Evolutionary conservation across 108 stramenopile genomes (phyloP).

Genomic region (Heterococcus sp.): DNA sequence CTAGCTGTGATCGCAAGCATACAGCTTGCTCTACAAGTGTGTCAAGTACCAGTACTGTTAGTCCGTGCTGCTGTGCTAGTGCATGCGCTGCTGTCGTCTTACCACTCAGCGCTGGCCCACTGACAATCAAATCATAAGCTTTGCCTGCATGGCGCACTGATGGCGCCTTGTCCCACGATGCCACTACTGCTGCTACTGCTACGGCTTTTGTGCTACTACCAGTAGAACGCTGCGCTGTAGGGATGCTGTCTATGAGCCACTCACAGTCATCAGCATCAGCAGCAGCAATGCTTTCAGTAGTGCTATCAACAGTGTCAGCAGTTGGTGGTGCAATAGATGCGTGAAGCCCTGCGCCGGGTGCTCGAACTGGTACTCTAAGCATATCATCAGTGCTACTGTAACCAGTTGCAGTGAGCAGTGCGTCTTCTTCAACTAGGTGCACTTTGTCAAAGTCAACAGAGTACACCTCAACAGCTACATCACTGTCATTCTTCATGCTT

Average conservation of each 20-base stretch:
- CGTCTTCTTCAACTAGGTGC: constrained; percentile 56
- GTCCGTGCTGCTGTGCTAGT: constrained; percentile 21
- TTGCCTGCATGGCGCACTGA: constrained; percentile 17
- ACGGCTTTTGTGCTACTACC: neutral
- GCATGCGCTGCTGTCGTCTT: constrained; percentile 18
- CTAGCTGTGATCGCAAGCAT: constrained; percentile 2
- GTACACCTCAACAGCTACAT: constrained; percentile 58
- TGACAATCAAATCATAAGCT: constrained; percentile 47
- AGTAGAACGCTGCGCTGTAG: neutral
- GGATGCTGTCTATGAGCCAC: neutral
- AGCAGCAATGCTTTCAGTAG: neutral
- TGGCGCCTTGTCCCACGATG: constrained; percentile 19
- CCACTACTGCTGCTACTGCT: neutral
- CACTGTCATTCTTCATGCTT: constrained; percentile 41
- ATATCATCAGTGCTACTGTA: constrained; percentile 41
- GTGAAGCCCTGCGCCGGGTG: constrained; percentile 45
- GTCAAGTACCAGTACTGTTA: constrained; percentile 16
- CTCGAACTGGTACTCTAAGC: constrained; percentile 46
- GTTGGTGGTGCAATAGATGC: constrained; percentile 10
- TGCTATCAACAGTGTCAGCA: neutral
- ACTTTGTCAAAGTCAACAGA: constrained; percentile 64
- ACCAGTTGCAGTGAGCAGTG: constrained; percentile 2
- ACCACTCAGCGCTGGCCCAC: constrained; percentile 46
- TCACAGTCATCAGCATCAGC: neutral
- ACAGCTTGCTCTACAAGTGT: constrained; percentile 2